A percentile compares a stretch with the other conserved stretches of the same genome.
phyloP scores from a whole-genome alignment of 345 rosid species.

The Salix brachista region DNA sequence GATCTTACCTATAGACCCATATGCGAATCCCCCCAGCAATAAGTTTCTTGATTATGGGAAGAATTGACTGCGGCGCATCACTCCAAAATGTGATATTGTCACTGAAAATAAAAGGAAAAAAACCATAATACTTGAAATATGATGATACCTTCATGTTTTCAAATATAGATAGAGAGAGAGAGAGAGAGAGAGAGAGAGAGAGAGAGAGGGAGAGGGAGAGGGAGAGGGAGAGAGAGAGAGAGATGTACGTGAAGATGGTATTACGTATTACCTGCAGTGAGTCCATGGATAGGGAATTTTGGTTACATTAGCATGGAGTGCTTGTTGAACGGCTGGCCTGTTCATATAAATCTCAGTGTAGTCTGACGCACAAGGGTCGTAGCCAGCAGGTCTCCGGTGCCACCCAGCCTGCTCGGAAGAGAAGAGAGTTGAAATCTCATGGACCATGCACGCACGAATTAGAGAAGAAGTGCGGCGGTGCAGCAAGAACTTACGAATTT shows the following conservation, averaged over 20 bases:
- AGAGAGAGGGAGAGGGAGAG: too few relatives aligned
- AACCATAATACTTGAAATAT: too few relatives aligned
- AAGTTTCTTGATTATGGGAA: constrained; percentile 64
- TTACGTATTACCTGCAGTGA: constrained; percentile 56
- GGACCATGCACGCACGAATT: background rate
- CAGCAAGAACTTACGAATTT: constrained; percentile 33
- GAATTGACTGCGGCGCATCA: constrained; percentile 63
- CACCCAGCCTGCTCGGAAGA: constrained; percentile 37
- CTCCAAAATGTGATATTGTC: constrained; percentile 40
- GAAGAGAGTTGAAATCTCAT: background rate
- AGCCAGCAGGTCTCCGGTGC: constrained; percentile 58
- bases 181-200: too few relatives aligned
- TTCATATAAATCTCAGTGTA: constrained; percentile 57
- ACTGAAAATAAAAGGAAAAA: constrained; percentile 23
- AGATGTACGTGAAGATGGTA: too few relatives aligned
- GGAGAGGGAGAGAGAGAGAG: too few relatives aligned
- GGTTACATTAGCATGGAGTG: constrained; percentile 36
- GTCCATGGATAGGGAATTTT: constrained; percentile 64
- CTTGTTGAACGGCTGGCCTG: constrained; percentile 47
- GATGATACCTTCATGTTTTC: too few relatives aligned
- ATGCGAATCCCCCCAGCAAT: constrained; percentile 62
- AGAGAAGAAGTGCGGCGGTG: too few relatives aligned
- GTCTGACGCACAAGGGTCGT: constrained; percentile 58
- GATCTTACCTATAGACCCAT: constrained; percentile 65
- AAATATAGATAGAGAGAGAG: accelerated